Evolutionary conservation across 768 basidiomycete genomes (phyloP).

Genomic region (Saitozyma sp.): DNA sequence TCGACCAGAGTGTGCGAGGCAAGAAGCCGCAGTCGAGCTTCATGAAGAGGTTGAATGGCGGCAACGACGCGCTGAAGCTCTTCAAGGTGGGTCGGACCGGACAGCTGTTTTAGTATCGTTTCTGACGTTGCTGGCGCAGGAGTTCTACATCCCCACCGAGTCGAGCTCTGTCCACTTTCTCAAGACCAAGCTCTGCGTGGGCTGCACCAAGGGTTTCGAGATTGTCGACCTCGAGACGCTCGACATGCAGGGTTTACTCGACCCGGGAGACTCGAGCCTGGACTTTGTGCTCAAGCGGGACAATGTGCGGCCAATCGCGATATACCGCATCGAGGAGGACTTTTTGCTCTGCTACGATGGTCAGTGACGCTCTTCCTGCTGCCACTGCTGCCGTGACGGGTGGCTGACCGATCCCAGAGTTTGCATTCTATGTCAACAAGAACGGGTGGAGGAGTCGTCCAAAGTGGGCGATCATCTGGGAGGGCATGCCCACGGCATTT

Average conservation of each 20-base stretch:
- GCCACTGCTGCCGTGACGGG: neutral
- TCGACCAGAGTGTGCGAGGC: slow-evolving; percentile 71
- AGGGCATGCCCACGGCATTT: slow-evolving; percentile 88
- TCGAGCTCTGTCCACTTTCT: slow-evolving; percentile 95
- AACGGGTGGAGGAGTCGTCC: slow-evolving; percentile 86
- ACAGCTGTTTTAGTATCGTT: neutral
- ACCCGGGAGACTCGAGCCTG: slow-evolving; percentile 83
- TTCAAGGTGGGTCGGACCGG: slow-evolving; percentile 70
- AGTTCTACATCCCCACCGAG: slow-evolving; percentile 98
- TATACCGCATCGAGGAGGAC: slow-evolving; percentile 94
- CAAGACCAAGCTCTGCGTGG: slow-evolving; percentile 95
- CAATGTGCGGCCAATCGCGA: slow-evolving; percentile 87
- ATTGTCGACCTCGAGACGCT: slow-evolving; percentile 96
- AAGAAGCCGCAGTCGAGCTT: slow-evolving; percentile 63
- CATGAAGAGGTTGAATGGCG: slow-evolving; percentile 87
- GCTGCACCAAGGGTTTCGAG: slow-evolving; percentile 95
- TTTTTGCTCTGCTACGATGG: slow-evolving; percentile 98
- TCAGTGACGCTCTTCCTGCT: slow-evolving; percentile 53
- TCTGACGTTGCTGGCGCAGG: slow-evolving; percentile 57
- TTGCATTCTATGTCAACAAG: slow-evolving; percentile 98
- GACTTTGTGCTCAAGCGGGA: slow-evolving; percentile 92
- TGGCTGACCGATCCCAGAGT: slow-evolving; percentile 63
- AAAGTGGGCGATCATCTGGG: slow-evolving; percentile 96
- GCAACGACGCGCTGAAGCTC: slow-evolving; percentile 86
- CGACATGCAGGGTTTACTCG: slow-evolving; percentile 93